Evolutionary conservation across 2,329 filamentous ascomycete genomes (phyloP).

Genomic region (Aspergillus ochraceoroseus): DNA sequence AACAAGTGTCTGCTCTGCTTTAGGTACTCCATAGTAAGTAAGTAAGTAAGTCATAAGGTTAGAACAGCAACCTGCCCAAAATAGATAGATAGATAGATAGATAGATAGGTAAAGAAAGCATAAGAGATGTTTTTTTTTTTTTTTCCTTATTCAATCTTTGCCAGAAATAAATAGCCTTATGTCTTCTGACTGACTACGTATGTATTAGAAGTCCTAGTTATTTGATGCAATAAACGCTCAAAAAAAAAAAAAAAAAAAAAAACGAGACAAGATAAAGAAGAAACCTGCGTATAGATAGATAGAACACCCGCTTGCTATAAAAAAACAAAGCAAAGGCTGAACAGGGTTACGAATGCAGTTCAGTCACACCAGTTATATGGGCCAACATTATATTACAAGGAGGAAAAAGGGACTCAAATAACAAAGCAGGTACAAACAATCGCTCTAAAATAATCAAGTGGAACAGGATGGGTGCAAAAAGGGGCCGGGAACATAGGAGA

Average conservation of each 20-base stretch:
- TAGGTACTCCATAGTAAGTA: too few species aligned
- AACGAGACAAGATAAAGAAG: not conserved
- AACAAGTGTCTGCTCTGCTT: too few species aligned
- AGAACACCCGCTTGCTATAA: slow-evolving; percentile 17
- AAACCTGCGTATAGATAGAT: not conserved
- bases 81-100: too few species aligned
- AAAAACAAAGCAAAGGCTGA: slow-evolving; percentile 1
- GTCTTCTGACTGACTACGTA: too few species aligned
- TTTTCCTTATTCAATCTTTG: too few species aligned
- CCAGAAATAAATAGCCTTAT: too few species aligned
- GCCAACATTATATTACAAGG: slow-evolving; percentile 1
- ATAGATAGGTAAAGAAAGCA: not conserved
- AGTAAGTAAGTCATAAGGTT: too few species aligned
- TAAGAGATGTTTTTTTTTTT: too few species aligned
- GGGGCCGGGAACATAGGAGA: not conserved
- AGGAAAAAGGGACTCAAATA: not conserved
- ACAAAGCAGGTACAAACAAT: too few species aligned
- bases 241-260: not conserved
- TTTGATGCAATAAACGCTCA: too few species aligned
- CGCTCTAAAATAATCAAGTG: not conserved
- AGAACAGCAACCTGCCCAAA: too few species aligned
- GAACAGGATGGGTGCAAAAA: not conserved
- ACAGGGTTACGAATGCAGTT: slow-evolving; percentile 5
- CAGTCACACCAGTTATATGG: slow-evolving; percentile 6
- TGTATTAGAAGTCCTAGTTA: too few species aligned